These are phyloP conservation scores for Nadsonia starkeyi-henricii DNA, from an alignment of 1,139 yeast genomes.

Conservation along the genomic window DNA sequence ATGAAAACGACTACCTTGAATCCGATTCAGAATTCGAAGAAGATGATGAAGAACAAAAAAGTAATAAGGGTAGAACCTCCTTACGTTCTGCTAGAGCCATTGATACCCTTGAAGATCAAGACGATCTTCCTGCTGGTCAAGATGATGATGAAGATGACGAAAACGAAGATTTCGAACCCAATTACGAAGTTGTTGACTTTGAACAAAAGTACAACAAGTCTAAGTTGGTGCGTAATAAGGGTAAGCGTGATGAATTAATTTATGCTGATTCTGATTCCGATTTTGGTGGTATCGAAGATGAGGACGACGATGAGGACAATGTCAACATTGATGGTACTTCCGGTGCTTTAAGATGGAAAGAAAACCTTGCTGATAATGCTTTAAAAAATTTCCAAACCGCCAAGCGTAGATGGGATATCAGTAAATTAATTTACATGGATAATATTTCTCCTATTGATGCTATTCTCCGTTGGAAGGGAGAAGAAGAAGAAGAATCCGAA, in stretches of 20 bases:
- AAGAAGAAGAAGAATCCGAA: constrained; percentile 29
- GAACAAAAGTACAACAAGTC: constrained; percentile 10
- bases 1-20: constrained; percentile 28
- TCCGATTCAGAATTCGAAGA: constrained; percentile 28
- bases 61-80: constrained; percentile 16
- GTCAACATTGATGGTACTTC: constrained; percentile 22
- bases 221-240: constrained; percentile 9
- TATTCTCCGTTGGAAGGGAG: constrained; percentile 59
- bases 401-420: constrained; percentile 57
- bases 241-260: constrained; percentile 21
- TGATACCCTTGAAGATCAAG: constrained; percentile 23
- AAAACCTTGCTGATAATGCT: constrained; percentile 22
- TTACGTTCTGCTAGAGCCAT: constrained; percentile 19
- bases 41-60: constrained; percentile 28
- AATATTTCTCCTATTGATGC: constrained; percentile 67
- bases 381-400: constrained; percentile 13
- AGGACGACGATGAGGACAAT: constrained; percentile 18
- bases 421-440: constrained; percentile 64
- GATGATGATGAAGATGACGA: constrained; percentile 30
- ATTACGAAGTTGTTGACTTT: constrained; percentile 17
- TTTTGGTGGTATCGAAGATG: constrained; percentile 23
- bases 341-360: constrained; percentile 28
- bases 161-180: constrained; percentile 28
- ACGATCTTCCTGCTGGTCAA: constrained; percentile 21
- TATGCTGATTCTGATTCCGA: constrained; percentile 35